Base-by-base conservation (phyloP, 768 basidiomycete genomes). In the Trametopsis cervina region DNA sequence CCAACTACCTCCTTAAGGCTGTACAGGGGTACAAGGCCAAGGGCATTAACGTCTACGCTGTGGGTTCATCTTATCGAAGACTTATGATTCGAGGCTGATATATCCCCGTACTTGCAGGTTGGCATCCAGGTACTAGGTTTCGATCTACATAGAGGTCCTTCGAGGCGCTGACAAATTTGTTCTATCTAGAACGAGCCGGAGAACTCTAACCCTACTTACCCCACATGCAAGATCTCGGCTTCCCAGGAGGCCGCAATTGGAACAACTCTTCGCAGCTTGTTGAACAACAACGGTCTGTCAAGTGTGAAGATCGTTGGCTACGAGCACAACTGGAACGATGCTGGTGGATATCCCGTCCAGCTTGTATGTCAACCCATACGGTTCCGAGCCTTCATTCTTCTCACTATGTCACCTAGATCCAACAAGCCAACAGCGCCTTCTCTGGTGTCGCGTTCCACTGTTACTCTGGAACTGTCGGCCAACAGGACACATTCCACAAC, bases 281-380 rank as follows among this genome's bases (percentile, higher is more conserved):
- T 89, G 61, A 68, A 88, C 56, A 73, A 71, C 39, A 80, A 83
- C 49, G 80, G 81, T 0, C 73, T 86, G 39, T 70, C 71, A 0
- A 56, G 58, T 15, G 76, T 80, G 35, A 83, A 79, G 62, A 69
- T 89, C 33, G 70, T 87, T 26, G 86, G 84, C 20, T 76, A 70
- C 51, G 78, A 86, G 56, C 86, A 89, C 55, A 89, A 89, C 57
- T 89, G 87, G 87, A 67, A 72, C 43, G 73, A 78, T 50, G 81
- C 83, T 12, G 76, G 68, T 4, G 63, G 69, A 11, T 88, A 88
- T 54, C 80, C 86, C 0, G 71, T 82, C 1, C 65, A 76, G 66
- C 53, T 73, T 68, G 76, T 76, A 35, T 46, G 69, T 58, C 35
- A 13, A 21, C 11, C 27, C n/a, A 20, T 23, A 20, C 15, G 29